Percentiles rank a stretch among this genome's conserved stretches.
Evolutionary conservation across 1,284 basidiomycete species (phyloP).

Genomic region (Cutaneotrichosporon cutaneum): DNA sequence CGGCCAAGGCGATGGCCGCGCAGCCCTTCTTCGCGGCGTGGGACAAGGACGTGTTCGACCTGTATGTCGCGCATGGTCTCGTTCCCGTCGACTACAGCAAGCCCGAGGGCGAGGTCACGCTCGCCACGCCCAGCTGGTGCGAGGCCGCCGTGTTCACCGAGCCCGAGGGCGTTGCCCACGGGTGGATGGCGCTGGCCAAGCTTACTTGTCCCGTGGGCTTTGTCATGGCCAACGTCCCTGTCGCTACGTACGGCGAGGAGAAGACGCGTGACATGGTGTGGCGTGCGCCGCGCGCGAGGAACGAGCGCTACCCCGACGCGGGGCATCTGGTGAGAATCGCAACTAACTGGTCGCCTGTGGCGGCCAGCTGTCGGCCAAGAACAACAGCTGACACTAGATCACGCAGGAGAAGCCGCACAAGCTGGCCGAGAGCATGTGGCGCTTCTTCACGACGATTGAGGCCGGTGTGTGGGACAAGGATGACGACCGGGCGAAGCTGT

Average conservation of each 20-base stretch:
- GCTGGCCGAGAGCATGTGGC: constrained; percentile 36
- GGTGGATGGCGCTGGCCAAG: constrained; percentile 38
- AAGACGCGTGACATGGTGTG: constrained; percentile 39
- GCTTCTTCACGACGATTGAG: constrained; percentile 31
- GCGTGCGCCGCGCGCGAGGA: constrained; percentile 31
- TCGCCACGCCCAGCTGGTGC: constrained; percentile 38
- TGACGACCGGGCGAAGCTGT: constrained; percentile 13
- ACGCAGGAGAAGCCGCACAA: constrained; percentile 42
- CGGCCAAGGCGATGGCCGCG: constrained; percentile 56
- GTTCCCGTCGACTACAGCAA: constrained; percentile 43
- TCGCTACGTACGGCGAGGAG: constrained; percentile 33
- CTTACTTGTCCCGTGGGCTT: constrained; percentile 40
- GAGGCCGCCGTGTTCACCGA: constrained; percentile 42
- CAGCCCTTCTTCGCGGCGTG: constrained; percentile 47
- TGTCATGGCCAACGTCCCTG: constrained; percentile 26
- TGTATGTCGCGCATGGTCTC: constrained; percentile 68
- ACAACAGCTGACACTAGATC: constrained; percentile 27
- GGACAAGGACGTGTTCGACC: constrained; percentile 64
- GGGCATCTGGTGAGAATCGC: constrained; percentile 41
- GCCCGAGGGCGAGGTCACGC: constrained; percentile 25
- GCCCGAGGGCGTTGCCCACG: constrained; percentile 31
- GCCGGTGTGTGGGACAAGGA: constrained; percentile 18
- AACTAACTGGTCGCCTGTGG: too few species aligned
- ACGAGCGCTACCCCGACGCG: constrained; percentile 37
- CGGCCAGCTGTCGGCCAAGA: too few species aligned